Base-by-base conservation (phyloP, 306 rosid species). In the Lablab purpureus region DNA sequence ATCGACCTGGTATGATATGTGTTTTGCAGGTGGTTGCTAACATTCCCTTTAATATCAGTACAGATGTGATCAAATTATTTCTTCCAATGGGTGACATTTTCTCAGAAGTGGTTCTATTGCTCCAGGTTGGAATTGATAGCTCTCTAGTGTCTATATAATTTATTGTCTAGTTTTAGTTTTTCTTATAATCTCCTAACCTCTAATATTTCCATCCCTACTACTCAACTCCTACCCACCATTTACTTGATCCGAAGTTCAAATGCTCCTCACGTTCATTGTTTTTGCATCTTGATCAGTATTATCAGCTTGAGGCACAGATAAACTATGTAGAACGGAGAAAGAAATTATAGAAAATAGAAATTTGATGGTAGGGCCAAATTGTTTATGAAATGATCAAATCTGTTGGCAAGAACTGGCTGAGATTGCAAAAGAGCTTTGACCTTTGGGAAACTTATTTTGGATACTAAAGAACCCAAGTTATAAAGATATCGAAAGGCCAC, bases 21-120 rank as follows among this genome's bases (percentile, higher is more conserved):
- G 69, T 32, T 55, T 65, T 82, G 79, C 89, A 95, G 97, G 98
- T 95, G 45, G 94, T 95, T 37, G 88, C 97, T 32, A 95, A 92
- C 83, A 86, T 94, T 80, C 97, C 99, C 36, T 94, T 94, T 49
- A 92, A 94, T 83, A 87, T 92, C 70, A 91, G 94, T 81, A 89
- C 94, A 52, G 91, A 91, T 78, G 91, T 91, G 76, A 84, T 94
- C 77, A 92, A 88, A 87, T 90, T 76, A 68, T 89, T 94, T n/a
- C 97, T 94, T 85, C 99, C 95, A 56, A 87, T 94, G 99, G 99
- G 98, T 12, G 97, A 94, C 88, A 84, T 92, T 52, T 88, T 94
- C 80, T 88, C 95, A 25, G 94, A 90, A 76, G 97, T 91, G 50
- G 90, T 87, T 87, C 94, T 94, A 27, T 85, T 92, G 75, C 93